These are phyloP conservation scores for Cladosporium sp. DNA, from an alignment of 2,329 filamentous ascomycete species.

Conservation along the genomic window DNA sequence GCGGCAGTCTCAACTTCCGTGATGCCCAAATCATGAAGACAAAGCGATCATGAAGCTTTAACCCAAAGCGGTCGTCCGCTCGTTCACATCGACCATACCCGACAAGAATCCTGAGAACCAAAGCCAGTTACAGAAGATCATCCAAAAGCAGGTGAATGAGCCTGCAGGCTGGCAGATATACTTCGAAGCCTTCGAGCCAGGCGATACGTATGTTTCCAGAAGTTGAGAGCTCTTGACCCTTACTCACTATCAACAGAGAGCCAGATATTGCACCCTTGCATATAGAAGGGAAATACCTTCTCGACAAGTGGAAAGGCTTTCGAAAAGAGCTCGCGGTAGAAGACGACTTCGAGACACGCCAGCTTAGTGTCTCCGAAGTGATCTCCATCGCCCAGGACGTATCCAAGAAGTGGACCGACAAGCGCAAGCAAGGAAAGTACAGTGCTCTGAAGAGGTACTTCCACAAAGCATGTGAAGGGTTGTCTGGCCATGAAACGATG, in stretches of 20 bases:
- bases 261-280: neutral
- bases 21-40: no score
- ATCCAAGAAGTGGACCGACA: neutral
- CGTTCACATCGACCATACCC: no score
- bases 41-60: no score
- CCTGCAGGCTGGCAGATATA: neutral
- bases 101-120: no score
- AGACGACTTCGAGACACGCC: neutral
- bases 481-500: constrained; percentile 17
- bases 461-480: neutral
- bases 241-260: no score
- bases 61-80: no score
- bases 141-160: no score
- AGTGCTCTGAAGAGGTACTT: neutral
- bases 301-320: constrained; percentile 11
- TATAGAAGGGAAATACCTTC: neutral
- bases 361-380: neutral
- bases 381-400: neutral
- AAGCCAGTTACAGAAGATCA: no score
- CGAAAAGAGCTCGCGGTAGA: neutral
- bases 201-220: no score
- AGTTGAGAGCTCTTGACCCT: no score
- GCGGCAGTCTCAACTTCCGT: no score
- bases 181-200: no score
- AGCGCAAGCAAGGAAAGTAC: neutral